Evolutionary conservation across 345 rosid genomes (phyloP), one percentile per base, ranked within the genome.

Genomic region (Balakata baccata): DNA sequence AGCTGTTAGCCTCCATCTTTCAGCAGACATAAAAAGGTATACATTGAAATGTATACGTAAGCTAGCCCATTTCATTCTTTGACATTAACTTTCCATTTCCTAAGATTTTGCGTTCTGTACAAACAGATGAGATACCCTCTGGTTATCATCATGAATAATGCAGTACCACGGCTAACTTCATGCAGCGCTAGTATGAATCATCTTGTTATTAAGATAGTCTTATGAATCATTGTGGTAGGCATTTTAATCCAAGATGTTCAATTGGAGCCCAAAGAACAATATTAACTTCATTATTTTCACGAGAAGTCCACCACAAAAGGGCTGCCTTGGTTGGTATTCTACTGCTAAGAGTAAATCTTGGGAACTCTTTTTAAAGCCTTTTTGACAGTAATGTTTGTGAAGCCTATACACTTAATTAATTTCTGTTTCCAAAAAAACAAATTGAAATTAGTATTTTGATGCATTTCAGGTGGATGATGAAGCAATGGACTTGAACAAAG

Each of bases 401-500:
- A 29, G 34, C 34, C 34, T 29, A 29, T 29, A 29, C 34, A 29
- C 34, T 29, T n/a, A n/a, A 29, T 3, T 16, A 16, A n/a, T 16
- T 53, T 10, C 22, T 53, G 5, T 17, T 17, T 17, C 10, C 4
- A 8, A 54, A 37, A 38, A 34, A 68, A 60, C 43, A 41, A 47
- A 29, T 25, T 57, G 20, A 12, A 4, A 45, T 59, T 50, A 50
- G 4, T n/a, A 18, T 72, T 59, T 43, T 60, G 46, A 51, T 66
- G 74, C 61, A 10, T 71, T 81, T 74, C 84, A 92, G 98, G 97
- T 85, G 74, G 98, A 94, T 79, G 96, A 94, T 66, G 97, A 90
- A 75, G 96, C 97, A 69, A 84, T 81, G 90, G 96, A 94, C 46
- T 81, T 94, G 87, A 92, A 92, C 89, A 92, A 85, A 84, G 92